Evolutionary conservation across 306 rosid species (phyloP), one percentile per base, ranked within the genome.

Genomic region (Canavalia gladiata): DNA sequence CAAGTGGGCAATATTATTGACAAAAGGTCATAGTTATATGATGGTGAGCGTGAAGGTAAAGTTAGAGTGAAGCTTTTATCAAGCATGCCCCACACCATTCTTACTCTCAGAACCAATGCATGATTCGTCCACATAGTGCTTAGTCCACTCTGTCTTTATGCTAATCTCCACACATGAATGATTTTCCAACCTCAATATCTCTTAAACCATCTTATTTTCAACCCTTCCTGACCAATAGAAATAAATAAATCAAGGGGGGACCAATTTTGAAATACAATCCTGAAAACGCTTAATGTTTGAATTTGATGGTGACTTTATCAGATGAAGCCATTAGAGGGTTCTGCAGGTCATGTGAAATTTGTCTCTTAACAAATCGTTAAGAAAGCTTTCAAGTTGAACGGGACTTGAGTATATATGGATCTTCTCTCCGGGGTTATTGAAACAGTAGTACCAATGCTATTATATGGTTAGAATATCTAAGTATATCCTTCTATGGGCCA

Each of bases 1-100:
- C 84, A 87, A 86, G 90, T 87, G 87, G 84, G 6, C 64, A 69
- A 39, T 72, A 72, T 34, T 77, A 87, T 83, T 74, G 83, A 76
- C 58, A 34, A 63, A 84, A 29, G 62, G 84, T 55, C 84, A 67
- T 74, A 79, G 81, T 60, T 81, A 57, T 45, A 66, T 85, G 86
- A 83, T 72, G 83, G 50, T 84, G 81, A 47, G 64, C 37, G 13
- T 73, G 84, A 84, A 82, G 57, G 68, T 56, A 85, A 66, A 69
- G 80, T 66, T 58, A 72, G 73, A 42, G 10, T 49, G 52, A 52
- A 82, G 89, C 87, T 86, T 88, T 86, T 76, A 76, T 79, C 72
- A 85, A 65, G 81, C 58, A 88, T 73, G 77, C 57, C 87, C 88
- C 84, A 81, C 84, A 2, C 39, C 30, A 42, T 79, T 13, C 62